A percentile compares a stretch with the other conserved stretches of the same genome.
Evolutionary conservation across 129 eudicot genomes (phyloP).

Genomic region (Flaveria sonorensis): DNA sequence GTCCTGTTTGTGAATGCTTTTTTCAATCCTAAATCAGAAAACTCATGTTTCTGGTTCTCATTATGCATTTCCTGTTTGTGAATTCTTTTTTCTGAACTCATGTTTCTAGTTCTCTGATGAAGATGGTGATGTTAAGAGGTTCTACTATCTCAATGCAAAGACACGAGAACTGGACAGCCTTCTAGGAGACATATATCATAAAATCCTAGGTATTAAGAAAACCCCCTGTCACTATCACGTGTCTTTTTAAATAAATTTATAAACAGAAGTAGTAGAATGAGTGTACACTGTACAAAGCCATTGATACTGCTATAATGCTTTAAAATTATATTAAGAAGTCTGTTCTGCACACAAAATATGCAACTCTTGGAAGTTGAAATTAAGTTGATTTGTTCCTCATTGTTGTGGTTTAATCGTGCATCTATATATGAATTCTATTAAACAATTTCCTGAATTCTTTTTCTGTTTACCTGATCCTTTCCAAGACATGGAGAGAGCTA

Average conservation of each 20-base stretch:
- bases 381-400: slow-evolving; percentile 9
- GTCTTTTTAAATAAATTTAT: background rate
- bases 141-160: slow-evolving; percentile 75
- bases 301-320: background rate
- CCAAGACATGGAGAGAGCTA: slow-evolving; percentile 95
- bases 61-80: too few species aligned
- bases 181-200: slow-evolving; percentile 91
- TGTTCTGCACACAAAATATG: slow-evolving; percentile 11
- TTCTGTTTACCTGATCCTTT: slow-evolving; percentile 3
- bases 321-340: background rate
- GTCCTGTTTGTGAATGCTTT: background rate
- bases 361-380: background rate
- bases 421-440: background rate
- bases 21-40: background rate
- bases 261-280: background rate
- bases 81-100: background rate
- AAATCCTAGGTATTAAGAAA: slow-evolving; percentile 65
- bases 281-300: slow-evolving; percentile 4
- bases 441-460: background rate
- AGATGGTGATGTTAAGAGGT: slow-evolving; percentile 63
- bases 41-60: slow-evolving; percentile 56
- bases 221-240: background rate
- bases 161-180: slow-evolving; percentile 77
- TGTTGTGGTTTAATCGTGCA: background rate
- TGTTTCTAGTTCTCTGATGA: slow-evolving; percentile 75